A percentile compares a stretch with the other conserved stretches of the same genome.
Evolutionary conservation across 2,329 filamentous ascomycete genomes (phyloP).

Genomic region (Colletotrichum theobromicola): DNA sequence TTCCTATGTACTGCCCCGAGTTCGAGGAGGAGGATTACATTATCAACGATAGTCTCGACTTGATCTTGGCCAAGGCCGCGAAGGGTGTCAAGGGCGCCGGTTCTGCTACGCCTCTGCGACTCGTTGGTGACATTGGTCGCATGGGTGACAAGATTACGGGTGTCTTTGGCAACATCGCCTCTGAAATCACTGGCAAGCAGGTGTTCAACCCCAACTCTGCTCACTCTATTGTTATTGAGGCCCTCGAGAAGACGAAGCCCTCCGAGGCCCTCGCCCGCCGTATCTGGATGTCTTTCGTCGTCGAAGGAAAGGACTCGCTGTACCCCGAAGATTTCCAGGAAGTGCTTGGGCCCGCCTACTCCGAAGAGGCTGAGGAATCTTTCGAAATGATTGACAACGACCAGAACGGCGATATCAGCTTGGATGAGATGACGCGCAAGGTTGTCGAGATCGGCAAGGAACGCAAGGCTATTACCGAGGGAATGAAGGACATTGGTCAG

Average conservation of each 20-base stretch:
- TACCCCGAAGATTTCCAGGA: constrained; percentile 83
- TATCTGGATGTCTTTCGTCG: constrained; percentile 98
- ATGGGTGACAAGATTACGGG: constrained; percentile 94
- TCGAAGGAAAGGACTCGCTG: constrained; percentile 83
- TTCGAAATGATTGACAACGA: constrained; percentile 85
- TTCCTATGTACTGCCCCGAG: constrained; percentile 90
- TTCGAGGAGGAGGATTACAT: constrained; percentile 91
- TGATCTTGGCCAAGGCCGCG: constrained; percentile 59
- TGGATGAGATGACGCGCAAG: constrained; percentile 94
- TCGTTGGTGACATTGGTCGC: constrained; percentile 79
- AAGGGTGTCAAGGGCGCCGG: constrained; percentile 59
- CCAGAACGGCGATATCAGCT: constrained; percentile 89
- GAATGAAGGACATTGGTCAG: constrained; percentile 97
- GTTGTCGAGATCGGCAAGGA: constrained; percentile 84
- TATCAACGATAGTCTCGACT: constrained; percentile 84
- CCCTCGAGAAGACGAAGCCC: constrained; percentile 81
- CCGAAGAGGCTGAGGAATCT: constrained; percentile 82
- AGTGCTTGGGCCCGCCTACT: constrained; percentile 79
- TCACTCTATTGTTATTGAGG: constrained; percentile 88
- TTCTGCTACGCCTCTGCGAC: constrained; percentile 75
- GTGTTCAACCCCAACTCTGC: constrained; percentile 92
- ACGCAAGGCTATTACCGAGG: constrained; percentile 86
- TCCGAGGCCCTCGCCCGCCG: constrained; percentile 93
- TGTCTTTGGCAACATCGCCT: constrained; percentile 89
- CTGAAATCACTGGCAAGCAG: constrained; percentile 93